Evolutionary conservation across 164 flowering plant genomes (phyloP).

Genomic region (Malania oleifera): DNA sequence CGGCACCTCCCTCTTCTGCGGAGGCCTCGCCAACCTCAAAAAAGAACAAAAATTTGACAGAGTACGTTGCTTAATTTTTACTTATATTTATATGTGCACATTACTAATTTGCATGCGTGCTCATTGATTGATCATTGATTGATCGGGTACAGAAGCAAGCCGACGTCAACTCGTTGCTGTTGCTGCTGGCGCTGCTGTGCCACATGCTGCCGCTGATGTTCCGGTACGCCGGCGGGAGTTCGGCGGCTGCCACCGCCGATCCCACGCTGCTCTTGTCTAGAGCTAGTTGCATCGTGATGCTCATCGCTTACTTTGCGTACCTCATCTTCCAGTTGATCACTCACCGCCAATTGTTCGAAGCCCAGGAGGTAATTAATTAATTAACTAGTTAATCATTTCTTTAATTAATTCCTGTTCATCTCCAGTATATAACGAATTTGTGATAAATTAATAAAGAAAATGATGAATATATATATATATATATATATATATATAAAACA

Average conservation of each 20-base stretch:
- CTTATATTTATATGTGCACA: too few species aligned
- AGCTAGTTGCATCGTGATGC: slow-evolving; percentile 76
- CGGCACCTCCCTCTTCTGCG: slow-evolving; percentile 82
- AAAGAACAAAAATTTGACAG: slow-evolving; percentile 69
- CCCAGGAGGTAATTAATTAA: slow-evolving; percentile 48
- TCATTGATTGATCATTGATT: neutral
- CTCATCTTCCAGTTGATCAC: slow-evolving; percentile 77
- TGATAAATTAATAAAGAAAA: too few species aligned
- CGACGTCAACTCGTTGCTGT: slow-evolving; percentile 64
- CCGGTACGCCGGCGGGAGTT: slow-evolving; percentile 24
- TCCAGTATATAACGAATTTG: too few species aligned
- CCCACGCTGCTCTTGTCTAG: slow-evolving; percentile 61
- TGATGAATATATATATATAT: too few species aligned
- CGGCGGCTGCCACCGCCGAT: slow-evolving; percentile 1
- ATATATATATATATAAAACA: too few species aligned
- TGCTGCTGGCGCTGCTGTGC: slow-evolving; percentile 69
- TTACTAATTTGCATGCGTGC: neutral
- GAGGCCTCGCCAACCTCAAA: slow-evolving; percentile 66
- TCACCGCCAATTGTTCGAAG: slow-evolving; percentile 68
- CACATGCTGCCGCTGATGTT: slow-evolving; percentile 69
- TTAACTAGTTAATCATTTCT: too few species aligned
- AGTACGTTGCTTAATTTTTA: slow-evolving; percentile 30
- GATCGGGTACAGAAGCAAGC: slow-evolving; percentile 65
- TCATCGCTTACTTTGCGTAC: slow-evolving; percentile 60
- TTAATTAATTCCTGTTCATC: too few species aligned